Evolutionary conservation across 352 stramenopile genomes (phyloP).

Genomic region (Pythium scleroteichum): DNA sequence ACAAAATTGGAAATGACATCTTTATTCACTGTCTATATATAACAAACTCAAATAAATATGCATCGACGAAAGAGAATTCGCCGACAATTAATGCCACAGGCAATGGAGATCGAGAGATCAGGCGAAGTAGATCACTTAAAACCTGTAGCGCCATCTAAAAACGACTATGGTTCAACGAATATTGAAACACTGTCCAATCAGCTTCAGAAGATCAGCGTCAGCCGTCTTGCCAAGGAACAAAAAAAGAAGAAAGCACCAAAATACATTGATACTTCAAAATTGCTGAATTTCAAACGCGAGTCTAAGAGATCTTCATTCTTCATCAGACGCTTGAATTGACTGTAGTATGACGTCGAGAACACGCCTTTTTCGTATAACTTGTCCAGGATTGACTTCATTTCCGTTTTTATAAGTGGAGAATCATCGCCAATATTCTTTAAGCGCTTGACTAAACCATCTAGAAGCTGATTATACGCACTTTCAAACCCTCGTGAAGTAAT

Average conservation of each 20-base stretch:
- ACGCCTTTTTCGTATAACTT: conserved; percentile 21
- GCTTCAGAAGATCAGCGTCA: conserved; percentile 19
- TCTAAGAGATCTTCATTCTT: conserved; percentile 11
- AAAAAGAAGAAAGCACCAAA: conserved; percentile 21
- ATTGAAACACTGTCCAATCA: conserved; percentile 25
- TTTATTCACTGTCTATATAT: neutral
- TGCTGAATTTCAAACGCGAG: conserved; percentile 20
- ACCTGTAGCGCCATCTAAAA: conserved; percentile 19
- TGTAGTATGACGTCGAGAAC: conserved; percentile 17
- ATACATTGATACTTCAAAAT: conserved; percentile 23
- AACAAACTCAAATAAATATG: conserved; percentile 24
- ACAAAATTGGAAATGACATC: conserved; percentile 26
- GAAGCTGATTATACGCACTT: conserved; percentile 20
- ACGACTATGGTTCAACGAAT: conserved; percentile 19
- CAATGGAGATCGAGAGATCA: conserved; percentile 24
- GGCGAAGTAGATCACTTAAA: conserved; percentile 13
- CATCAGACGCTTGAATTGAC: conserved; percentile 20
- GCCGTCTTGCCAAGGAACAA: conserved; percentile 13
- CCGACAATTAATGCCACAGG: conserved; percentile 19
- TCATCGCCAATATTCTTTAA: conserved; percentile 22
- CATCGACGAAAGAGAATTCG: conserved; percentile 28
- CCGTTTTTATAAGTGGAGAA: conserved; percentile 7
- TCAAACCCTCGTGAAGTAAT: conserved; percentile 24
- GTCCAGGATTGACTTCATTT: conserved; percentile 24
- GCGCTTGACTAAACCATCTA: conserved; percentile 19